phyloP scores from a whole-genome alignment of 768 basidiomycete genomes.

The Flagelloscypha sp. region DNA sequence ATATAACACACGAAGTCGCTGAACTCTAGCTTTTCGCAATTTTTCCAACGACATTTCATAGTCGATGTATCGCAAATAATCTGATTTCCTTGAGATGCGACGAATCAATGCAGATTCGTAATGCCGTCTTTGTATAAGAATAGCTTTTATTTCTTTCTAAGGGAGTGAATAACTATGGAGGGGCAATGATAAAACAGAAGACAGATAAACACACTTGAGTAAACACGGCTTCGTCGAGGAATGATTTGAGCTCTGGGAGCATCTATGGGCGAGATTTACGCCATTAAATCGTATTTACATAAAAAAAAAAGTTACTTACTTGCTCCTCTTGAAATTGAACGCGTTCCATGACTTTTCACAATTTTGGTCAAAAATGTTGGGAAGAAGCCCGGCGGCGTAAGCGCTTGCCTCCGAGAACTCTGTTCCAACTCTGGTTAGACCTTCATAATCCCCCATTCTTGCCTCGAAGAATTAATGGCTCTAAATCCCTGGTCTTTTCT shows the following conservation, averaged over 20 bases:
- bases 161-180: slow-evolving; percentile 12
- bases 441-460: not conserved
- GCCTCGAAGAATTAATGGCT: slow-evolving; percentile 13
- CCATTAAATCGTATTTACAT: not conserved
- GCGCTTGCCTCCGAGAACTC: slow-evolving; percentile 3
- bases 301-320: slow-evolving; percentile 26
- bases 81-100: slow-evolving; percentile 74
- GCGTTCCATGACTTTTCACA: slow-evolving; percentile 57
- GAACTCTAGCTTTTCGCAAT: slow-evolving; percentile 64
- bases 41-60: slow-evolving; percentile 89
- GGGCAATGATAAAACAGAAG: slow-evolving; percentile 7
- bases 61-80: slow-evolving; percentile 84
- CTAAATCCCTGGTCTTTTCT: slow-evolving; percentile 8
- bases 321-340: slow-evolving; percentile 93
- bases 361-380: slow-evolving; percentile 3
- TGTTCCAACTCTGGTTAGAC: slow-evolving; percentile 1
- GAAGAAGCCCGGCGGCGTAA: slow-evolving; percentile 1
- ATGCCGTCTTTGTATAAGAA: slow-evolving; percentile 74
- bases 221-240: slow-evolving; percentile 79
- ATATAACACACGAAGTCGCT: slow-evolving; percentile 53
- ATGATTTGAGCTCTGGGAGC: slow-evolving; percentile 92
- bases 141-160: slow-evolving; percentile 74
- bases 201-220: slow-evolving; percentile 46
- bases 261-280: slow-evolving; percentile 40
- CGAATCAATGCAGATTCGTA: slow-evolving; percentile 83